Conservation (phyloP, 1,284 basidiomycete genomes). For the Blastosporella zonata region DNA sequence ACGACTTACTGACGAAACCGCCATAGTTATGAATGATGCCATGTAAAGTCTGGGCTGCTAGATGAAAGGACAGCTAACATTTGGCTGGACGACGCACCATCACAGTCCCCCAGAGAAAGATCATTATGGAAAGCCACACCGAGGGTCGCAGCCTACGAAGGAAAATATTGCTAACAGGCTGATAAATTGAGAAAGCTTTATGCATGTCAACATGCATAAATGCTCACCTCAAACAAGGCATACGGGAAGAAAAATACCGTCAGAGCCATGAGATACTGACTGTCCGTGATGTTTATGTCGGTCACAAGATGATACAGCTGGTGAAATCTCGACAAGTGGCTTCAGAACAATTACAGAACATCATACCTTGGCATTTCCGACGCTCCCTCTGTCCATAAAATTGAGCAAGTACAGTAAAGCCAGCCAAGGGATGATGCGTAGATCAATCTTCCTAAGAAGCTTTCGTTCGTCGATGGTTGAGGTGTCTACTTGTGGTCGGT, state of each 20-base stretch:
- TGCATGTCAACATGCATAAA: background rate
- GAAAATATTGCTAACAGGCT: constrained; percentile 55
- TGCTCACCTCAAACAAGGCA: constrained; percentile 48
- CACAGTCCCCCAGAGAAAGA: constrained; percentile 55
- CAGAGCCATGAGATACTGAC: constrained; percentile 51
- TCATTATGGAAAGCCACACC: constrained; percentile 56
- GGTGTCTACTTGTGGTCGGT: constrained; percentile 38
- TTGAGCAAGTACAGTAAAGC: constrained; percentile 61
- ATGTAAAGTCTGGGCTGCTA: constrained; percentile 42
- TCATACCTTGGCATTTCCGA: constrained; percentile 61
- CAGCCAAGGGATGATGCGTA: constrained; percentile 54
- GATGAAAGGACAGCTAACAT: constrained; percentile 1
- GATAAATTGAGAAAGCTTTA: constrained; percentile 4
- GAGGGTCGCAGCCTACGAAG: constrained; percentile 55
- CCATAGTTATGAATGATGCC: constrained; percentile 49
- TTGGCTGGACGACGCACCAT: constrained; percentile 39
- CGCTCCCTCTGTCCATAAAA: constrained; percentile 60
- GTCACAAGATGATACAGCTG: constrained; percentile 47
- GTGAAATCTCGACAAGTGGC: constrained; percentile 2
- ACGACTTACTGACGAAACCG: constrained; percentile 43
- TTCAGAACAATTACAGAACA: constrained; percentile 16
- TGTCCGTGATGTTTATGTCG: constrained; percentile 47
- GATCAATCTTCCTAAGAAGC: constrained; percentile 50
- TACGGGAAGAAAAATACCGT: constrained; percentile 62
- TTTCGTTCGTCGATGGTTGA: constrained; percentile 42